Percentiles rank a stretch among this genome's conserved stretches.
Conservation (phyloP, 2,329 filamentous ascomycete genomes). For the Thelonectria olida region DNA sequence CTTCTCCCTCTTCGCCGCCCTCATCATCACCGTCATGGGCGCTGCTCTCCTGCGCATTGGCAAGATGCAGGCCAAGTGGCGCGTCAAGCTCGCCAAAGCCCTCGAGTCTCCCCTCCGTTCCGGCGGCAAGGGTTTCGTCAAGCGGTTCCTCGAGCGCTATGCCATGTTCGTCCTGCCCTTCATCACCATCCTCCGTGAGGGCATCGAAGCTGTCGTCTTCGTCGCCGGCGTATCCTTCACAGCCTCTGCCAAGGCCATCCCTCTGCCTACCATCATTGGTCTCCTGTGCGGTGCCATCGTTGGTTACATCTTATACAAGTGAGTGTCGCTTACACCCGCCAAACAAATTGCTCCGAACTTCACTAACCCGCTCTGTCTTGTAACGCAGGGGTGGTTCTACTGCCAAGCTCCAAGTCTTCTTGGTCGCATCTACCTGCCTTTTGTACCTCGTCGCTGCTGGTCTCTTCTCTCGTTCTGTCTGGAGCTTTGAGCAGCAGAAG, state of each 20-base stretch:
- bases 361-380: not conserved
- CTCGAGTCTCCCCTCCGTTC: slow-evolving; percentile 63
- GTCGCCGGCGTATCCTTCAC: slow-evolving; percentile 84
- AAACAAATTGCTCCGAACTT: slow-evolving; percentile 1
- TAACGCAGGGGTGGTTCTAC: slow-evolving; percentile 52
- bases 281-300: slow-evolving; percentile 72
- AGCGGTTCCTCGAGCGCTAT: slow-evolving; percentile 78
- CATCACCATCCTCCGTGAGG: slow-evolving; percentile 86
- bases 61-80: slow-evolving; percentile 89
- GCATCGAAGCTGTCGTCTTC: slow-evolving; percentile 87
- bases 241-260: slow-evolving; percentile 78
- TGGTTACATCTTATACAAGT: slow-evolving; percentile 83
- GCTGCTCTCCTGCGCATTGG: slow-evolving; percentile 81
- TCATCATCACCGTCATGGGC: slow-evolving; percentile 86
- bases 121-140: slow-evolving; percentile 57
- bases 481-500: slow-evolving; percentile 75
- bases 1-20: slow-evolving; percentile 76
- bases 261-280: slow-evolving; percentile 78
- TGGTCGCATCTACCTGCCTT: slow-evolving; percentile 84
- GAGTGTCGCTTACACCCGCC: slow-evolving; percentile 44
- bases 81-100: slow-evolving; percentile 79
- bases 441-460: slow-evolving; percentile 86
- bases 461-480: slow-evolving; percentile 80
- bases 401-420: slow-evolving; percentile 71
- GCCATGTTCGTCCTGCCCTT: slow-evolving; percentile 89